These are phyloP conservation scores for Tricholoma terreum DNA, from an alignment of 768 basidiomycete genomes.

Conservation along the genomic window DNA sequence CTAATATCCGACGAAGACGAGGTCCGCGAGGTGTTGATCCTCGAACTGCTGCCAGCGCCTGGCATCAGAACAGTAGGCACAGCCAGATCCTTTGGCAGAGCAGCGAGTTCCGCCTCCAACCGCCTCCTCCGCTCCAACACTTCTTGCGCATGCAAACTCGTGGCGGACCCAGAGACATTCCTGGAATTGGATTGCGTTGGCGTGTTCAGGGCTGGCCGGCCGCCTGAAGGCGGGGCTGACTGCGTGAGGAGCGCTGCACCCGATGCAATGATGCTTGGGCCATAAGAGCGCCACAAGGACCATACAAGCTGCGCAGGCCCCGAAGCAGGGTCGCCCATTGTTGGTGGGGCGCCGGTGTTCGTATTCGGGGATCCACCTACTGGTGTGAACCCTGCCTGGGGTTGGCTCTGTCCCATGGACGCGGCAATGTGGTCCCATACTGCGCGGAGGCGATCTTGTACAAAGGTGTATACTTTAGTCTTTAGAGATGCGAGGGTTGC, in stretches of 20 bases:
- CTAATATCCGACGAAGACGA: conserved; percentile 44
- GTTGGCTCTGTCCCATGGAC: conserved; percentile 33
- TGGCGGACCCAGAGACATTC: conserved; percentile 11
- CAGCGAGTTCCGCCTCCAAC: conserved; percentile 58
- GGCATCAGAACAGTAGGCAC: conserved; percentile 31
- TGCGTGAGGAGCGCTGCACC: conserved; percentile 63
- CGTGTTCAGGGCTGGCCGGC: conserved; percentile 24
- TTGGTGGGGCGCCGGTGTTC: conserved; percentile 38
- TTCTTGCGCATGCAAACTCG: conserved; percentile 22
- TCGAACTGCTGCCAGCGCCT: conserved; percentile 26
- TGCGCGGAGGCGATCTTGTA: conserved; percentile 60
- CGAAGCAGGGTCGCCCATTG: conserved; percentile 49
- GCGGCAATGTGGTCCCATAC: conserved; percentile 65
- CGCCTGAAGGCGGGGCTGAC: conserved; percentile 39
- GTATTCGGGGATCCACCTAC: conserved; percentile 12
- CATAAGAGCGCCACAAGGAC: conserved; percentile 76
- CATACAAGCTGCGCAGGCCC: conserved; percentile 65
- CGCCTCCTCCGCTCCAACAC: conserved; percentile 46
- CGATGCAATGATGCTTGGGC: conserved; percentile 65
- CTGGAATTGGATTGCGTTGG: conserved; percentile 22
- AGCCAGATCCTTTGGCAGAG: conserved; percentile 30
- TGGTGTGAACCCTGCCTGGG: conserved; percentile 15
- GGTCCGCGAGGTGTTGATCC: conserved; percentile 31
- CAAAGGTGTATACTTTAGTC: conserved; percentile 52
- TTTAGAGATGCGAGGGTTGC: conserved; percentile 67